Evolutionary conservation across 305 asterid genomes (phyloP).

Genomic region (Fraxinus latifolia): DNA sequence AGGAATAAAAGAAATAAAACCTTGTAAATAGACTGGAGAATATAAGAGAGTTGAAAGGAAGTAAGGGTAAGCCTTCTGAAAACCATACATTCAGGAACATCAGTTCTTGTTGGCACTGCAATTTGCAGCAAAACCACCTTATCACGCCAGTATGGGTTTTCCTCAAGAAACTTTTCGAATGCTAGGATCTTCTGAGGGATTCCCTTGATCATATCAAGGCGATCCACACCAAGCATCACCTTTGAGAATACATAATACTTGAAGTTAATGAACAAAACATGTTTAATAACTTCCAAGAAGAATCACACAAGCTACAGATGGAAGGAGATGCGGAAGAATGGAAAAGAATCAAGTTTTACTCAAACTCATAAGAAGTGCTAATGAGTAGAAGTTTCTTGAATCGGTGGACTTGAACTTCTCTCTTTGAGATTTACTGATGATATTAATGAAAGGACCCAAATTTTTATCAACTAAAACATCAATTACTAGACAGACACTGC

Average conservation of each 20-base stretch:
- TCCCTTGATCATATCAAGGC: slow-evolving; percentile 96
- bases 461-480: not conserved
- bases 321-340: not conserved
- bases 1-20: not conserved
- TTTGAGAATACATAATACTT: slow-evolving; percentile 26
- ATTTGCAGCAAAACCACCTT: slow-evolving; percentile 92
- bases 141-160: slow-evolving; percentile 72
- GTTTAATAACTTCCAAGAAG: not conserved
- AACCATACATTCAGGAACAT: slow-evolving; percentile 86
- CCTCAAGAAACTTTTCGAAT: slow-evolving; percentile 91
- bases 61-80: slow-evolving; percentile 23
- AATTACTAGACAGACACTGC: not conserved
- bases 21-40: not conserved
- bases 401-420: not conserved
- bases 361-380: not conserved
- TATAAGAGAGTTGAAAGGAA: not conserved
- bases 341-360: slow-evolving; percentile 4
- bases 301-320: slow-evolving; percentile 1
- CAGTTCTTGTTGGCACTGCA: slow-evolving; percentile 97
- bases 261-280: not conserved
- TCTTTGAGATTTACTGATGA: not conserved
- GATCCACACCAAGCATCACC: slow-evolving; percentile 95
- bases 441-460: not conserved
- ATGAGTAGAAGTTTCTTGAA: slow-evolving; percentile 8
- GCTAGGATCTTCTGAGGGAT: slow-evolving; percentile 92